Evolutionary conservation across 2,329 filamentous ascomycete genomes (phyloP).

Genomic region (Trichophyton mentagrophytes): DNA sequence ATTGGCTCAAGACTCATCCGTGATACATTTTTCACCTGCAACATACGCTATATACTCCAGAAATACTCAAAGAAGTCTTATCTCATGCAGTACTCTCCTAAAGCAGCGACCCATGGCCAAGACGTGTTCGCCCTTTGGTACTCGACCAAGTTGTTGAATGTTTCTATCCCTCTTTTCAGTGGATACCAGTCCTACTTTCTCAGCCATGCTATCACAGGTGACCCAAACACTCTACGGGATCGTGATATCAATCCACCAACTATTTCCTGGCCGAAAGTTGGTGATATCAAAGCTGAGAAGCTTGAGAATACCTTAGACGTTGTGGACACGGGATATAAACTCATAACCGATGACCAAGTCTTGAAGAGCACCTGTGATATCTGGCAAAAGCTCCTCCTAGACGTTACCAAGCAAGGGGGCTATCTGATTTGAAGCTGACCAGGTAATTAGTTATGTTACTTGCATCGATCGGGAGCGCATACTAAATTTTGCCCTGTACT

Average conservation of each 20-base stretch:
- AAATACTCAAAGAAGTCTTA: neutral
- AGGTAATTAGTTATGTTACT: too few relatives aligned
- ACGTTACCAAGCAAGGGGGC: neutral
- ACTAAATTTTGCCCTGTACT: too few relatives aligned
- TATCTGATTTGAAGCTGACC: neutral
- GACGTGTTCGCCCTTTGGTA: neutral
- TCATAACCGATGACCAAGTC: neutral
- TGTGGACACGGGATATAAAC: neutral
- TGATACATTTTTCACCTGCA: neutral
- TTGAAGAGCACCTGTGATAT: neutral
- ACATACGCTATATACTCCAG: neutral
- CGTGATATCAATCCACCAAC: neutral
- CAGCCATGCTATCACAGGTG: neutral
- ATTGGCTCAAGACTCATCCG: neutral
- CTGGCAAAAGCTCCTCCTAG: neutral
- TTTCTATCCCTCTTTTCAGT: neutral
- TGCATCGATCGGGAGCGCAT: too few relatives aligned
- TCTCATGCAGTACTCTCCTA: neutral
- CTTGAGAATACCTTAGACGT: neutral
- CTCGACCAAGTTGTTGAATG: neutral
- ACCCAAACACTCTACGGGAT: neutral
- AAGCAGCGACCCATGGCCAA: neutral
- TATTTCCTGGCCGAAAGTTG: neutral
- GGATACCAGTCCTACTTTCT: constrained; percentile 3
- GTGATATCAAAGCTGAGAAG: neutral